These are phyloP conservation scores for Aspergillus sp. DNA, from an alignment of 2,329 filamentous ascomycete species.

Conservation along the genomic window DNA sequence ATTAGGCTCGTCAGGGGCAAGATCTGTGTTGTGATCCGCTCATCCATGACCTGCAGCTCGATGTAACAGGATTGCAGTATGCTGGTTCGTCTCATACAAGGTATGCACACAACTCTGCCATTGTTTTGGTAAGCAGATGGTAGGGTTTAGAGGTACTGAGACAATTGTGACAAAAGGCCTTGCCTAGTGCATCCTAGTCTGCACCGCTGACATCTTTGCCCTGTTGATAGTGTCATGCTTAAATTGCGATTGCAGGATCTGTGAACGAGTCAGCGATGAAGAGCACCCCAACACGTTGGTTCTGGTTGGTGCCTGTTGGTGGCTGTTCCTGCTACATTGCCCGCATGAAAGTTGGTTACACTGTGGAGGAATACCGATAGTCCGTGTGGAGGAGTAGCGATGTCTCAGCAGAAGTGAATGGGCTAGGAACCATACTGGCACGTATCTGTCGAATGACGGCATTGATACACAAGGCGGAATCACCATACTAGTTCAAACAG, in stretches of 20 bases:
- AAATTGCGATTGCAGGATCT: conserved; percentile 1
- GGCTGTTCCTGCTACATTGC: background rate
- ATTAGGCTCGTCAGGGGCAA: background rate
- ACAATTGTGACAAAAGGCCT: background rate
- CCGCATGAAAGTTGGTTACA: background rate
- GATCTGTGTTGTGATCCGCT: background rate
- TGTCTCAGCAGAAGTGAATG: too few relatives aligned
- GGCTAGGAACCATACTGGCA: background rate
- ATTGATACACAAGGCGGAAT: background rate
- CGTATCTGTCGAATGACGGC: background rate
- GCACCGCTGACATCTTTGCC: background rate
- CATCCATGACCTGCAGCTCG: background rate
- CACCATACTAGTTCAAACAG: background rate
- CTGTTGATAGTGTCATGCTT: background rate
- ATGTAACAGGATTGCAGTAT: conserved; percentile 2
- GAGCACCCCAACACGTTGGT: conserved; percentile 5
- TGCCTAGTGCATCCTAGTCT: background rate
- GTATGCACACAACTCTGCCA: background rate
- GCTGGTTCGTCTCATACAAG: background rate
- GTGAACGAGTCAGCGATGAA: background rate
- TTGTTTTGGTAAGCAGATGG: background rate
- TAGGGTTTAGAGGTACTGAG: background rate
- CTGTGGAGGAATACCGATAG: background rate
- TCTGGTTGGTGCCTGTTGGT: conserved; percentile 1
- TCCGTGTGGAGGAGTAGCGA: background rate